Evolutionary conservation across 202 grass and related monocot species (phyloP), one percentile per base, ranked within the genome.

Genomic region (Elaeis oleifera): DNA sequence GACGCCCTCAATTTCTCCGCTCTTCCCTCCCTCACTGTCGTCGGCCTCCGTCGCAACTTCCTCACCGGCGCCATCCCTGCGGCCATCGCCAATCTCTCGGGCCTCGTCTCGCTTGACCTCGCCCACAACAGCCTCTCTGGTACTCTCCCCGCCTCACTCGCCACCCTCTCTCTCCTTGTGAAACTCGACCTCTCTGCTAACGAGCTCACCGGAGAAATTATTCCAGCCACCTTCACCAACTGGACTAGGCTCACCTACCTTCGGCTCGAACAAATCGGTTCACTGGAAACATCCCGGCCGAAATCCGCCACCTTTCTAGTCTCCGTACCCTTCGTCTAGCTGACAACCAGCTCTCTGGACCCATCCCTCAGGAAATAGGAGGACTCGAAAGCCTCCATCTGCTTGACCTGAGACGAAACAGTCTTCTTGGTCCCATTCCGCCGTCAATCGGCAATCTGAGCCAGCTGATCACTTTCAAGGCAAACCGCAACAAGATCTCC

Each of bases 1-100:
- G 16, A 59, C 0, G 25, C 36, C 23, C 36, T 78, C 59, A 27
- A 78, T 32, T 78, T 78, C 60, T 64, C 67, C 0, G 53, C 51
- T 0, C 48, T 71, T 15, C 18, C 36, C 0, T 50, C 53, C 6
- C 39, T 78, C 15, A 64, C 75, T 0, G 22, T 7, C 18, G 4
- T 69, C 5, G 0, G 51, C 2, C 56, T 76, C 21, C 36, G 32
- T 9, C 36, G 26, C 19, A 63, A 63, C 18, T 49, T 11, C 4
- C 32, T 63, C 60, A 5, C 18, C 60, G 36, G 60, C 36, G 8
- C 32, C 60, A 48, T 63, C 36, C 60, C 60, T 5, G 24, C 32
- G 1, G 32, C 60, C 18, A 23, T 49, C 26, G 18, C 60, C 32
- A 49, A 48, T 19, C 60, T 63, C 32, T 63, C 60, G 18, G 2